Evolutionary conservation across 2,329 filamentous ascomycete species (phyloP), one percentile per base, ranked within the genome.

Genomic region (Corinectria fuckeliana): DNA sequence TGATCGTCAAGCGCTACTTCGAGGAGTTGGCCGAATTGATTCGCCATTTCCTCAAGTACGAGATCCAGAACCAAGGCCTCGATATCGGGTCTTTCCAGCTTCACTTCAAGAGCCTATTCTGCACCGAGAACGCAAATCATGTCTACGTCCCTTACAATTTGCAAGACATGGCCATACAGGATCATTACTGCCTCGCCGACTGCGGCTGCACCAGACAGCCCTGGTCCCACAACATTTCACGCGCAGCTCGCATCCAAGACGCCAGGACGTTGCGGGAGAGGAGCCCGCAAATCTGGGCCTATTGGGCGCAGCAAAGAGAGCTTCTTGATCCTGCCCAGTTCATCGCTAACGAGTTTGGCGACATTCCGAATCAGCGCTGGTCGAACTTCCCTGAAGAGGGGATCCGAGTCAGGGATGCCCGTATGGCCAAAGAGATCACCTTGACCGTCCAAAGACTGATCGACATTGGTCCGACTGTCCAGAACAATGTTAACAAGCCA

Each of bases 181-280:
- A 16, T 4, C 23, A 7, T 16, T 44, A 50, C 1, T 64, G 52
- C 25, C 3, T 28, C 7, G 4, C 2, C 2, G 49, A 62, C 18
- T 66, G 63, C 34, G 5, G n/a, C 5, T 55, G 53, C 23, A 53
- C 39, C 11, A 14, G 2, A 16, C 20, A 47, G 8, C 57, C 64
- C 36, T 50, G 26, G 25, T 45, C 56, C n/a, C 58, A 66, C 26
- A 66, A 66, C 38, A 21, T 60, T 6, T 50, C 62, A 0, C 60
- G 64, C 6, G 49, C 51, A 8, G 36, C 10, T 21, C 60, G 64
- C 47, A 59, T 59, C 13, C 58, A 50, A 4, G 60, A 63, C 18
- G 45, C 44, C 23, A 23, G 39, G 13, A 1, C n/a, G 34, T 28
- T 55, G 9, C 58, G 58, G 21, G n/a, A 30, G n/a, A 50, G n/a